A percentile compares a stretch with the other conserved stretches of the same genome.
Evolutionary conservation across 129 eudicot genomes (phyloP).

Genomic region (Centrapalus pauciflorus): DNA sequence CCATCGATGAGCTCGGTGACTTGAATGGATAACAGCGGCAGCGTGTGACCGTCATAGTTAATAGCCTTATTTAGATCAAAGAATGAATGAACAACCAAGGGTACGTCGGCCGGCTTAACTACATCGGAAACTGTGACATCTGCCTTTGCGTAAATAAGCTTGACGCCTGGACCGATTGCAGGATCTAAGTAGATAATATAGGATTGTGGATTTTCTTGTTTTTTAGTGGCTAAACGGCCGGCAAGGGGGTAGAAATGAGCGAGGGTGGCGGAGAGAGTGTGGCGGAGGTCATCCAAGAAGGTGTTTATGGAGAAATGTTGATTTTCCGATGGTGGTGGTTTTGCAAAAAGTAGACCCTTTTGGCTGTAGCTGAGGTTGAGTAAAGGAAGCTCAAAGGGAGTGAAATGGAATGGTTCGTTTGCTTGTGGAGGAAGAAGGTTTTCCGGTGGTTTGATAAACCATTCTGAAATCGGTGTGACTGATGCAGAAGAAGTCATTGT

Average conservation of each 20-base stretch:
- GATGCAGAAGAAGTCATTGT: no score
- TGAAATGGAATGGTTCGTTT: constrained; percentile 33
- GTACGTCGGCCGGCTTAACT: constrained; percentile 9
- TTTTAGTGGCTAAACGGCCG: constrained; percentile 37
- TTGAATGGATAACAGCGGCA: constrained; percentile 33
- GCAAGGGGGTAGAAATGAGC: constrained; percentile 49
- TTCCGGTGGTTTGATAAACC: constrained; percentile 30
- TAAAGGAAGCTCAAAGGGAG: constrained; percentile 39
- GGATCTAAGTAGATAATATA: constrained; percentile 33
- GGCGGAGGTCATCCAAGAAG: constrained; percentile 35
- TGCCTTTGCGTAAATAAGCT: constrained; percentile 22
- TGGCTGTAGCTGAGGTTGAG: constrained; percentile 26
- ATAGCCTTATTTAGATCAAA: constrained; percentile 23
- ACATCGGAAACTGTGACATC: constrained; percentile 8
- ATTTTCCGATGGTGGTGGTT: constrained; percentile 19
- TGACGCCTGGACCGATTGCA: constrained; percentile 29
- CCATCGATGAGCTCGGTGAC: constrained; percentile 44
- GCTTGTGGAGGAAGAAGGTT: constrained; percentile 7
- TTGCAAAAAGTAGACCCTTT: constrained; percentile 44
- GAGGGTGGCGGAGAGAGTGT: constrained; percentile 44
- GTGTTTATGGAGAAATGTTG: constrained; percentile 5
- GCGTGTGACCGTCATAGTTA: constrained; percentile 22
- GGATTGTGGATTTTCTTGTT: constrained; percentile 30
- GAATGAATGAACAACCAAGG: constrained; percentile 23
- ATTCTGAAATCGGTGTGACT: no score